Percentiles rank a stretch among this genome's conserved stretches.
Conservation (phyloP, 257 asterid genomes). For the Rauvolfia tetraphylla region DNA sequence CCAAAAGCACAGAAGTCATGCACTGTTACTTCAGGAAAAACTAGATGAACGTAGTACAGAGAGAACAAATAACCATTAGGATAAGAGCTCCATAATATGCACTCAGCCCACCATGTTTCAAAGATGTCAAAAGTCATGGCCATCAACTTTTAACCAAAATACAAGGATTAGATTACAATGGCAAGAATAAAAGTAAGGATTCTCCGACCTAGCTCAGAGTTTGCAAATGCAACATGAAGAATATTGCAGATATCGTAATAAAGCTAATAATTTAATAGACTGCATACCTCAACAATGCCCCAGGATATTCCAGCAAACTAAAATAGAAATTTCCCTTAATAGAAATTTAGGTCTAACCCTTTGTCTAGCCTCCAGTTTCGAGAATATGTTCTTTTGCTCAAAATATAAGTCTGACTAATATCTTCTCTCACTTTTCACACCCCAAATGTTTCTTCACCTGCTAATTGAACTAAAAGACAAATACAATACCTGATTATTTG, state of each 20-base stretch:
- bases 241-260: not conserved
- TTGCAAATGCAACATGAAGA: not conserved
- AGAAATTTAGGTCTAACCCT: not conserved
- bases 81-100: too few relatives aligned
- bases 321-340: not conserved
- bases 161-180: not conserved
- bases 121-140: not conserved
- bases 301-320: not conserved
- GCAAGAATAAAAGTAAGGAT: not conserved
- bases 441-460: not conserved
- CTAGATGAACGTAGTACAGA: not conserved
- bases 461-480: not conserved
- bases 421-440: not conserved
- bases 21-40: not conserved
- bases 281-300: not conserved
- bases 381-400: not conserved
- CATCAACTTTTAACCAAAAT: not conserved
- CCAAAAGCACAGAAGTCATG: not conserved
- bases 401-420: not conserved
- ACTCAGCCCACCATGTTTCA: not conserved
- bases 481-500: constrained; percentile 70
- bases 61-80: not conserved
- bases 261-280: not conserved
- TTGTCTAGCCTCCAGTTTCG: not conserved
- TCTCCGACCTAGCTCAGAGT: not conserved